Percentiles rank a stretch among this genome's conserved stretches.
Evolutionary conservation across 2,329 filamentous ascomycete genomes (phyloP).

Genomic region (Aspergillus sp.): DNA sequence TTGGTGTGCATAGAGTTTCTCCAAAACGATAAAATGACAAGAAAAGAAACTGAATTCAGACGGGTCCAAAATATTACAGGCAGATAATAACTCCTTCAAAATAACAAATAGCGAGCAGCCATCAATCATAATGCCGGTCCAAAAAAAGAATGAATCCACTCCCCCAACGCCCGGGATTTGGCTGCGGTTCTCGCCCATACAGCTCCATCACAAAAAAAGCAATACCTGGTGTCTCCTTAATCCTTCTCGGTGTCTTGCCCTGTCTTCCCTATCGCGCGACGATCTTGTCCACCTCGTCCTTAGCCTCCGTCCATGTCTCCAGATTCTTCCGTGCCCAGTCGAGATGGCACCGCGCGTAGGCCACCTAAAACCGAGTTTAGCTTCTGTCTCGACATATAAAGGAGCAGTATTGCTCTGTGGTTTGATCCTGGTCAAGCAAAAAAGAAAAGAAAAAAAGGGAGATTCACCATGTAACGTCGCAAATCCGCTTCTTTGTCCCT

Average conservation of each 20-base stretch:
- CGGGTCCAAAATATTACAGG: background rate
- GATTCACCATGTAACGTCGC: constrained; percentile 81
- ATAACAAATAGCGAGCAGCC: background rate
- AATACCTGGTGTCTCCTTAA: no score
- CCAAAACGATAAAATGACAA: background rate
- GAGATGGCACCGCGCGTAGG: constrained; percentile 85
- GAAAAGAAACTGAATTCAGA: background rate
- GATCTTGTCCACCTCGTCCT: constrained; percentile 81
- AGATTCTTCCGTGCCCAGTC: constrained; percentile 91
- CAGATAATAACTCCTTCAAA: background rate
- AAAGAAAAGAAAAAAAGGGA: constrained; percentile 10
- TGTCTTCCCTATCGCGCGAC: constrained; percentile 33
- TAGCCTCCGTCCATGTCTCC: constrained; percentile 88
- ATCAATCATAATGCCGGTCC: background rate
- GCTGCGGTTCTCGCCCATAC: background rate
- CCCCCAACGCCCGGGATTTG: background rate
- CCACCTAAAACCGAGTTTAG: constrained; percentile 53
- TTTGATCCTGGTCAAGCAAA: constrained; percentile 34
- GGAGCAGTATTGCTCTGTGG: background rate
- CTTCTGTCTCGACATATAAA: background rate
- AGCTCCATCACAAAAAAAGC: background rate
- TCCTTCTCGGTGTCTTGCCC: no score
- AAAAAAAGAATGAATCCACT: background rate
- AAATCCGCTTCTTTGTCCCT: constrained; percentile 92
- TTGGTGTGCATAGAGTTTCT: background rate